Percentiles rank a stretch among this genome's conserved stretches.
These are phyloP conservation scores for Annulohypoxylon truncatum DNA, from an alignment of 2,329 filamentous ascomycete species.

Conservation along the genomic window DNA sequence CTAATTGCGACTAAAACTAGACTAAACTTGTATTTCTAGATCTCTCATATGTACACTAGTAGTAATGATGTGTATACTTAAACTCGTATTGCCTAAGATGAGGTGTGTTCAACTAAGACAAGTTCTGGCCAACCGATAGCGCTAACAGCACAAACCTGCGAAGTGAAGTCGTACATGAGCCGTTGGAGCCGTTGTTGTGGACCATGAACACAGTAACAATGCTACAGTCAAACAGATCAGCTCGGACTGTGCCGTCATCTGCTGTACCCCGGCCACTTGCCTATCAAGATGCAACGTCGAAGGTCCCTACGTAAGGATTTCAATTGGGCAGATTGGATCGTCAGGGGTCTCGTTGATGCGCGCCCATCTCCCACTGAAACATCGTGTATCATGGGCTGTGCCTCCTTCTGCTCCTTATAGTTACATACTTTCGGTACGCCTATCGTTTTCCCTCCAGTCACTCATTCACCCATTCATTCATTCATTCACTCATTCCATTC, in stretches of 20 bases:
- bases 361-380: constrained; percentile 23
- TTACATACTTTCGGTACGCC: neutral
- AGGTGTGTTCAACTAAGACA: neutral
- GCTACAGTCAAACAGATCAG: neutral
- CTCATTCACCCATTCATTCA: constrained; percentile 10
- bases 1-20: neutral
- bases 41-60: neutral
- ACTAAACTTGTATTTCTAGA: neutral
- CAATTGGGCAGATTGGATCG: constrained; percentile 33
- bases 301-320: constrained; percentile 13
- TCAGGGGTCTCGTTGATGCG: constrained; percentile 34
- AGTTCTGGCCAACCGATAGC: neutral
- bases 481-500: neutral
- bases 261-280: constrained; percentile 2
- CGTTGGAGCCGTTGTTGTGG: neutral
- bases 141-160: neutral
- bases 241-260: neutral
- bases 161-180: neutral
- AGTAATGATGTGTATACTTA: too few relatives aligned
- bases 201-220: constrained; percentile 6
- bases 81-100: neutral
- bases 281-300: constrained; percentile 18
- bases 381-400: constrained; percentile 32
- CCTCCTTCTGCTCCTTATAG: constrained; percentile 1
- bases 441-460: neutral